Conservation (phyloP, 2,329 filamentous ascomycete genomes). For the Arachnopeziza araneosa region DNA sequence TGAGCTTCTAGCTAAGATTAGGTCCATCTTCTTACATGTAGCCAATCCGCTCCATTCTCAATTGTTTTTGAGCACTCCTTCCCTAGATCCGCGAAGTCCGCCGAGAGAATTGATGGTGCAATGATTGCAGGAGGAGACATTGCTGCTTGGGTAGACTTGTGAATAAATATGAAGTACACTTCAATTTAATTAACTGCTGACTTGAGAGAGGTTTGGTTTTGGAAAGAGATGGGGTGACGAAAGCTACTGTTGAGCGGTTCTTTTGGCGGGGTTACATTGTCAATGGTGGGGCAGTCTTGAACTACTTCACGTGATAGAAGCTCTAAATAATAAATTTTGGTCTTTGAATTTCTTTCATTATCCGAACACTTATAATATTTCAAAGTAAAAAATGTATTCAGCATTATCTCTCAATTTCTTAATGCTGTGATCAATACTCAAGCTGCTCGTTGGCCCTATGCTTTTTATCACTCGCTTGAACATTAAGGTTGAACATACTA, state of each 20-base stretch:
- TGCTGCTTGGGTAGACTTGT: not conserved
- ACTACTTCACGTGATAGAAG: not conserved
- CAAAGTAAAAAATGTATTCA: too few relatives aligned
- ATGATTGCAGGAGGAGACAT: conserved; percentile 95
- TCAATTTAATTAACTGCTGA: too few relatives aligned
- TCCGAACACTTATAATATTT: too few relatives aligned
- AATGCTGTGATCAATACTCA: too few relatives aligned
- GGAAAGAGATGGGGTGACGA: not conserved
- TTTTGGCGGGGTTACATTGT: not conserved
- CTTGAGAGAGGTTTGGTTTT: too few relatives aligned
- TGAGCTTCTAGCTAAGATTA: not conserved
- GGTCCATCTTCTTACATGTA: conserved; percentile 48
- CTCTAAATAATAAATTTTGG: too few relatives aligned
- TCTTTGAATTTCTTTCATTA: too few relatives aligned
- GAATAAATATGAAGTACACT: not conserved
- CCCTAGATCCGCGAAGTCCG: conserved; percentile 87
- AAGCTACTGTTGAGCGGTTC: not conserved
- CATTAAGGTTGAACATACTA: too few relatives aligned
- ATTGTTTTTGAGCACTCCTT: conserved; percentile 84
- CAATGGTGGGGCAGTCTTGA: not conserved
- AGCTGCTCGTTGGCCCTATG: too few relatives aligned
- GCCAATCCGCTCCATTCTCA: conserved; percentile 80
- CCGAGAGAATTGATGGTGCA: conserved; percentile 94
- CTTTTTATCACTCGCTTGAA: too few relatives aligned
- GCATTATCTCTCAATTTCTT: too few relatives aligned